phyloP scores from a whole-genome alignment of 176 grass and related monocot species.

The barley (Hordeum vulgare) region MorexV3_pseudomolecules_assembly NC_058521.1:519985788-519986287 shows the following conservation, averaged over 20 bases:
- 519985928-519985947: constrained; percentile 76
- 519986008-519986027: constrained; percentile 22
- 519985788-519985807: constrained; percentile 39
- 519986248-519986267: background rate
- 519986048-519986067: constrained; percentile 51
- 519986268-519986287: background rate
- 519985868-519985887: constrained; percentile 43
- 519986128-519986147: background rate
- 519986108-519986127: background rate
- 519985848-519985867: constrained; percentile 23
- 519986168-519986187: background rate
- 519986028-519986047: constrained; percentile 76
- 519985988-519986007: constrained; percentile 32
- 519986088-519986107: background rate
- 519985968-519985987: constrained; percentile 30
- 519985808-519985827: background rate
- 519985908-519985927: constrained; percentile 17
- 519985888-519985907: constrained; percentile 30
- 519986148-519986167: background rate
- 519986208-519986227: background rate
- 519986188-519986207: background rate
- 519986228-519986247: background rate
- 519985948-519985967: constrained; percentile 35
- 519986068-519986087: constrained; percentile 35
- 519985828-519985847: constrained; percentile 58